Percentiles rank a stretch among this genome's conserved stretches.
Evolutionary conservation across 805 yeast species (phyloP).

Genomic region (Teunomyces barrocoloradensis): DNA sequence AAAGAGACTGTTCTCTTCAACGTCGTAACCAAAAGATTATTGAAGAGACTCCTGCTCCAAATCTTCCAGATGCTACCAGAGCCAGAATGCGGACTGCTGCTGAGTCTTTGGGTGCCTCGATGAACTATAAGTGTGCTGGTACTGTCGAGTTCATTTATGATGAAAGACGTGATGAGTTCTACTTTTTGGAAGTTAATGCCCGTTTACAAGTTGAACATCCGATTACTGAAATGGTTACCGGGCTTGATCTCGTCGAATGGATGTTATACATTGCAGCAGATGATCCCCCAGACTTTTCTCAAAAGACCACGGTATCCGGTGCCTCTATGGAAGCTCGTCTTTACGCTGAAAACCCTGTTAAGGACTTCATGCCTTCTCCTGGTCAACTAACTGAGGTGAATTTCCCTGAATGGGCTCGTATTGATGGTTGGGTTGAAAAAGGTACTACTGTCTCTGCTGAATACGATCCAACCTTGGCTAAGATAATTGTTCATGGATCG

Average conservation of each 20-base stretch:
- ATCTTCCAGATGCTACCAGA: slow-evolving; percentile 79
- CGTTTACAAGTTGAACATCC: slow-evolving; percentile 98
- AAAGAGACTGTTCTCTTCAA: slow-evolving; percentile 96
- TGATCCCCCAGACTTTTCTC: slow-evolving; percentile 73
- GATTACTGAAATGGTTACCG: slow-evolving; percentile 92
- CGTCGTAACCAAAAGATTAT: slow-evolving; percentile 95
- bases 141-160: slow-evolving; percentile 96
- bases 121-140: slow-evolving; percentile 96
- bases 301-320: slow-evolving; percentile 63
- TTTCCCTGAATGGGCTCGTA: slow-evolving; percentile 89
- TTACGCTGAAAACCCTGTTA: slow-evolving; percentile 96
- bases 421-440: slow-evolving; percentile 90
- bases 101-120: slow-evolving; percentile 72
- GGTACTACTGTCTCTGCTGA: slow-evolving; percentile 90
- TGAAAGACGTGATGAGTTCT: slow-evolving; percentile 79
- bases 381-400: slow-evolving; percentile 84
- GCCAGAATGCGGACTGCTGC: slow-evolving; percentile 75
- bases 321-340: slow-evolving; percentile 96
- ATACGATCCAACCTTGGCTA: slow-evolving; percentile 94
- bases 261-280: slow-evolving; percentile 92
- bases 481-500: slow-evolving; percentile 90
- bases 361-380: slow-evolving; percentile 93
- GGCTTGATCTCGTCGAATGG: slow-evolving; percentile 94
- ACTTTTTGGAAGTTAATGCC: slow-evolving; percentile 94
- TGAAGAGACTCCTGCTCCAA: slow-evolving; percentile 98